These are phyloP conservation scores for Globisporangium paroecandrum DNA, from an alignment of 352 stramenopile species.

Conservation along the genomic window DNA sequence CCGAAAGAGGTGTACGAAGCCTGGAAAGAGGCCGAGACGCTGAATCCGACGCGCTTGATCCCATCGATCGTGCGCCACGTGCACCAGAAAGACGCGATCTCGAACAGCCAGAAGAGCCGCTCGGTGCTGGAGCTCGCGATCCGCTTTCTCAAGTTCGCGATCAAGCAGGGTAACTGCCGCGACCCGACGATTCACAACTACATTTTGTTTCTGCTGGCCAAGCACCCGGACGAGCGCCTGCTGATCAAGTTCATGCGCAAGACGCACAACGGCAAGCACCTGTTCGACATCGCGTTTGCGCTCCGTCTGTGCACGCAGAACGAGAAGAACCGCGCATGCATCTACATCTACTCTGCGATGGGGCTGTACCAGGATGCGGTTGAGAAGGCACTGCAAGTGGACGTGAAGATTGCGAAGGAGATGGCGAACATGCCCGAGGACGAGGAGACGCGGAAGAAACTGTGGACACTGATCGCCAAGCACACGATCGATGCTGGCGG, in stretches of 20 bases:
- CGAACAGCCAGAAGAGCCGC: conserved; percentile 52
- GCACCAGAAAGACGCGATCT: conserved; percentile 59
- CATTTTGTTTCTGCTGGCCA: conserved; percentile 87
- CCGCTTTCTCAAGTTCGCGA: conserved; percentile 91
- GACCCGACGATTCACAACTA: conserved; percentile 93
- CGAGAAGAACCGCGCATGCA: conserved; percentile 90
- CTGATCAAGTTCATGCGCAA: conserved; percentile 91
- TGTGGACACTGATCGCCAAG: conserved; percentile 93
- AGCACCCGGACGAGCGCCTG: conserved; percentile 84
- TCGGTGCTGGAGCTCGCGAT: conserved; percentile 88
- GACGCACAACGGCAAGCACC: conserved; percentile 79
- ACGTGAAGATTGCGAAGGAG: conserved; percentile 92
- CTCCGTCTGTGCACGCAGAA: conserved; percentile 90
- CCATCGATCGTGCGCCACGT: conserved; percentile 90
- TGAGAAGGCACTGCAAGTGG: conserved; percentile 86
- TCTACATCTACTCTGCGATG: conserved; percentile 95
- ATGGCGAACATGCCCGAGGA: conserved; percentile 90
- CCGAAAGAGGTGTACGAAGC: conserved; percentile 89
- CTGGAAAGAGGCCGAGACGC: conserved; percentile 86
- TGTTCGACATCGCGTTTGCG: conserved; percentile 92
- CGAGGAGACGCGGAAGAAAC: conserved; percentile 87
- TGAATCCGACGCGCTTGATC: conserved; percentile 91
- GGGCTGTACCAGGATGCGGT: conserved; percentile 91
- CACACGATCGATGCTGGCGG: conserved; percentile 88
- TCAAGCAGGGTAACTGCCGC: conserved; percentile 85